Percentiles rank a stretch among this genome's conserved stretches.
Evolutionary conservation across 352 stramenopile genomes (phyloP).

Genomic region (Pythium sukuiense): DNA sequence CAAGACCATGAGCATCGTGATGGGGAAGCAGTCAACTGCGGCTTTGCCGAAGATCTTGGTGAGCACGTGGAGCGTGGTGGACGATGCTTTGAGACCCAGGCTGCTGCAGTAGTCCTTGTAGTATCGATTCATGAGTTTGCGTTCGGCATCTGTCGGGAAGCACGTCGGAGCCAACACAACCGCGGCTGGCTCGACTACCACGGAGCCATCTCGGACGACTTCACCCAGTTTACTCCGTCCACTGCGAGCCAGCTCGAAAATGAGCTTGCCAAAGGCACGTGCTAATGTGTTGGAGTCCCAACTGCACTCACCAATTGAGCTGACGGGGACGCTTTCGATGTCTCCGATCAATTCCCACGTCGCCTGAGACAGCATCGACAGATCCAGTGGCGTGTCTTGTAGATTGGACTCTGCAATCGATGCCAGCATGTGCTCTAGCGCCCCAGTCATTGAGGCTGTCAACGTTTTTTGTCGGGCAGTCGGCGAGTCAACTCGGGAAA

Average conservation of each 20-base stretch:
- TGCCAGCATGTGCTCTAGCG: conserved; percentile 39
- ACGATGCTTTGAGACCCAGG: conserved; percentile 39
- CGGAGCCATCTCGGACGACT: not conserved
- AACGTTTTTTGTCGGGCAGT: not conserved
- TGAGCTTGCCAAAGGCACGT: conserved; percentile 35
- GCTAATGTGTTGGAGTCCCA: conserved; percentile 19
- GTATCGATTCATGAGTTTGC: conserved; percentile 60
- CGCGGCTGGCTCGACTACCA: not conserved
- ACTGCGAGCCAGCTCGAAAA: conserved; percentile 37
- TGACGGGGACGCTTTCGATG: conserved; percentile 26
- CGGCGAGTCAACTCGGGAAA: not conserved
- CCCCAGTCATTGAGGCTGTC: not conserved
- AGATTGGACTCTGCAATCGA: conserved; percentile 34
- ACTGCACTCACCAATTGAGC: not conserved
- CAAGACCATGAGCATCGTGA: conserved; percentile 61
- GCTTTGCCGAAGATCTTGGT: conserved; percentile 47
- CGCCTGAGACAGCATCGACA: conserved; percentile 49
- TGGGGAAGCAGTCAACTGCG: conserved; percentile 51
- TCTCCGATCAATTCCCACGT: conserved; percentile 61
- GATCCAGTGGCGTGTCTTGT: conserved; percentile 34
- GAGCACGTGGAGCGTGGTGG: conserved; percentile 52
- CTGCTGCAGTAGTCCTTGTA: conserved; percentile 60
- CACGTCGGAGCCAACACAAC: not conserved
- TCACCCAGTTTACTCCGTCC: conserved; percentile 35
- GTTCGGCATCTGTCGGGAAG: conserved; percentile 33